phyloP scores from a whole-genome alignment of 164 flowering plant species.

The Houttuynia cordata region DNA sequence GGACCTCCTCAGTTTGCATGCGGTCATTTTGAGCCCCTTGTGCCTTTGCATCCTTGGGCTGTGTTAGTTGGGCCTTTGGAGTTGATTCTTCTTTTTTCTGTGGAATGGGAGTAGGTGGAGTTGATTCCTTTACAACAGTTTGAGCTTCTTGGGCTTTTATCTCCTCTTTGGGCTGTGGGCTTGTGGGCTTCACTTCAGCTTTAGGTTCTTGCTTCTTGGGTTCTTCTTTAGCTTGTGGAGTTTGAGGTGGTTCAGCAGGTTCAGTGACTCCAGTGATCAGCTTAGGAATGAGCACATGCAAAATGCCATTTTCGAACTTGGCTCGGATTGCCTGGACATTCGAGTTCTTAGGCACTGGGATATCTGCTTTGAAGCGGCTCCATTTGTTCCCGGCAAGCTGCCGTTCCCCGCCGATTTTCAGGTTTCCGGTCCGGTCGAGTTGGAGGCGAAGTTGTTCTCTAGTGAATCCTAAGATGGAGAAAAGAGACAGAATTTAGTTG shows the following conservation, averaged over 20 bases:
- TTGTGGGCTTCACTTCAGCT: background rate
- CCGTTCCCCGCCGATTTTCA: constrained; percentile 36
- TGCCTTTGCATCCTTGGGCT: background rate
- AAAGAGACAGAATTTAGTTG: background rate
- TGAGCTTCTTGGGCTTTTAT: background rate
- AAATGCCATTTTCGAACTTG: constrained; percentile 21
- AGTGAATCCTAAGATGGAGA: constrained; percentile 4
- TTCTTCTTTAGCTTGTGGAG: background rate
- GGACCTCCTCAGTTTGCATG: background rate
- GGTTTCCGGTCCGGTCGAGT: constrained; percentile 1
- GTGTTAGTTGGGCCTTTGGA: background rate
- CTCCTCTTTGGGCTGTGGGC: background rate
- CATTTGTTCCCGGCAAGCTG: constrained; percentile 19
- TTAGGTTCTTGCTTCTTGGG: background rate
- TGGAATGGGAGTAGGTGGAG: background rate
- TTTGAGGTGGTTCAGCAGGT: too few relatives aligned
- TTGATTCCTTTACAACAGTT: background rate
- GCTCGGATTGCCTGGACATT: constrained; percentile 19
- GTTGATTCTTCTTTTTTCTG: background rate
- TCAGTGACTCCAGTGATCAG: background rate
- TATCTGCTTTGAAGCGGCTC: constrained; percentile 30
- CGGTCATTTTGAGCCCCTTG: too few relatives aligned
- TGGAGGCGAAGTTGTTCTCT: constrained; percentile 12
- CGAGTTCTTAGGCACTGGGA: constrained; percentile 23
- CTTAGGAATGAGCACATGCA: constrained; percentile 32